Evolutionary conservation across 140 eudicot species (phyloP), one percentile per base, ranked within the genome.

Genomic region (Senecio squalidus): DNA sequence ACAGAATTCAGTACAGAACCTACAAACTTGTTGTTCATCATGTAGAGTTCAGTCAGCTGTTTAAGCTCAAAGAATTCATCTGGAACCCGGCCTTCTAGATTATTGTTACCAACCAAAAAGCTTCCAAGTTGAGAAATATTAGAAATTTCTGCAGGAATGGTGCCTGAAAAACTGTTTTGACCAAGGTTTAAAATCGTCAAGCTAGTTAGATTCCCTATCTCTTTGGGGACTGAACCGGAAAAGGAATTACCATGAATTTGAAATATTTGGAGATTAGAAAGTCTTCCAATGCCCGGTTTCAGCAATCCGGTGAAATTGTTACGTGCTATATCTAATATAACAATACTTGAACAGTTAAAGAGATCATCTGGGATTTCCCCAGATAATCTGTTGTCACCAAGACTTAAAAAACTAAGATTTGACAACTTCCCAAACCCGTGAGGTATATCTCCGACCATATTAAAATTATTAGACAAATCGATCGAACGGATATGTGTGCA

Each of bases 281-380:
- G n/a, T n/a, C n/a, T n/a, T n/a, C n/a, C n/a, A n/a, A n/a, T n/a
- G n/a, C n/a, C n/a, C n/a, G n/a, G n/a, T n/a, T n/a, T n/a, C n/a
- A n/a, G n/a, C n/a, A n/a, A n/a, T n/a, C n/a, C n/a, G n/a, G n/a
- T n/a, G n/a, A n/a, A n/a, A n/a, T n/a, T n/a, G n/a, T n/a, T n/a
- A n/a, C n/a, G n/a, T n/a, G n/a, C n/a, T n/a, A n/a, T n/a, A n/a
- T n/a, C n/a, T n/a, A n/a, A n/a, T n/a, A n/a, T n/a, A n/a, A n/a
- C 50, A 6, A 90, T 90, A 66, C 30, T 69, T 16, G 75, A 34
- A 70, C 90, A 86, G 38, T 83, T 50, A 66, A 78, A 90, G 49
- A 90, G 67, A 43, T 80, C 88, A 11, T 78, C 80, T 0, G 97
- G 95, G 31, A n/a, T n/a, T n/a, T n/a, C n/a, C n/a, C n/a, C n/a